phyloP scores from a whole-genome alignment of 148 eudicot genomes.

The Chenopodium quinoa region DNA sequence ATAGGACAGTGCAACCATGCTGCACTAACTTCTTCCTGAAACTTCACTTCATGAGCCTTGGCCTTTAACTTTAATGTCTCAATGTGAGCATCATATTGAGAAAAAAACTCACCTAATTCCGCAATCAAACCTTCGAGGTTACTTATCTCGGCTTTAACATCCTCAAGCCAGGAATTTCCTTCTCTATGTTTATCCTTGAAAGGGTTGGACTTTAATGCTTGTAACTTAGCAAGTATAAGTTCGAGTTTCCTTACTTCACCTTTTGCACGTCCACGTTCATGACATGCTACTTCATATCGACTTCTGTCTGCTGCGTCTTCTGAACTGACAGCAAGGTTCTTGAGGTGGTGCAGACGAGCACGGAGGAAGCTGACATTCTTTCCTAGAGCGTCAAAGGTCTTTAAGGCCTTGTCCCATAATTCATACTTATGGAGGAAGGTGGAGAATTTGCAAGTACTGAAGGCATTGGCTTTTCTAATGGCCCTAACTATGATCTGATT shows the following conservation, averaged over 20 bases:
- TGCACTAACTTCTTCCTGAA: constrained; percentile 45
- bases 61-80: constrained; percentile 40
- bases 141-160: constrained; percentile 28
- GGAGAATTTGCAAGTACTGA: constrained; percentile 42
- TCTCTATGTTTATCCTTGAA: constrained; percentile 8
- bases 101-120: constrained; percentile 36
- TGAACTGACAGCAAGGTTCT: constrained; percentile 38
- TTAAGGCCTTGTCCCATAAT: constrained; percentile 48
- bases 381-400: constrained; percentile 46
- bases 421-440: constrained; percentile 38
- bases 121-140: constrained; percentile 38
- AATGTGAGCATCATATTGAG: constrained; percentile 29
- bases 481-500: constrained; percentile 34
- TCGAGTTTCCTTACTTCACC: constrained; percentile 38
- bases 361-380: constrained; percentile 51
- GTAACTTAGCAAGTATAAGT: constrained; percentile 33
- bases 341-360: constrained; percentile 33
- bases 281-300: constrained; percentile 39
- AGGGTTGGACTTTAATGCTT: constrained; percentile 28
- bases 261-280: constrained; percentile 24
- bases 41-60: constrained; percentile 34
- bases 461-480: constrained; percentile 30
- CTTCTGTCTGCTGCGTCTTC: constrained; percentile 33
- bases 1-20: constrained; percentile 37
- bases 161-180: not conserved